Base-by-base conservation (phyloP, 768 basidiomycete genomes). In the Candolleomyces aberdarensis region DNA sequence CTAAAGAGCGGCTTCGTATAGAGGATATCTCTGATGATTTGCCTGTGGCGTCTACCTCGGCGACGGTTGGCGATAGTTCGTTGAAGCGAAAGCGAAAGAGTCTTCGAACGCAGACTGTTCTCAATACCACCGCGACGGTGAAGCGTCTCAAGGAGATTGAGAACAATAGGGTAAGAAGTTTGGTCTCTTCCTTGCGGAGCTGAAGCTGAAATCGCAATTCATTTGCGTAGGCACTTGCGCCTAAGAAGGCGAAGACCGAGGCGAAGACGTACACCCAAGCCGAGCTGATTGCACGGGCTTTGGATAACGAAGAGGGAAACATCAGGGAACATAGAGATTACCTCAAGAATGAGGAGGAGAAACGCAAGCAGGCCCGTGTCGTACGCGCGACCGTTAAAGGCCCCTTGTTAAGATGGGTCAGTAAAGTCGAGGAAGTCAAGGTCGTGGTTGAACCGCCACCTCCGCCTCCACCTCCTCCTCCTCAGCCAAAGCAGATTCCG, bases 291-390 rank as follows among this genome's bases (percentile, higher is more conserved):
- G 86, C 85, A 2, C 84, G 84, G 7, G 94, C 94, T 0, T 82
- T 95, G 17, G 91, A 94, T 66, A 92, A 87, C 56, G 94, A 95
- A 71, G 93, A 94, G 71, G 86, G 88, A 0, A 96, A 96, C 69
- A 85, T 88, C 20, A 79, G 80, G 5, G 87, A 92, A 51, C 91
- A 95, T 63, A 79, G 83, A 40, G 84, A 93, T 65, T 95, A 94
- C 68, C 83, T 95, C 31, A 83, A 80, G 54, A 73, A 85, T 2
- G 94, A 96, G 65, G 92, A 92, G 67, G 91, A 92, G 73, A 92
- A 91, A 65, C 84, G 92, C 8, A 85, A 83, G 67, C 84, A 84
- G 36, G 87, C 83, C 26, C 78, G 78, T 17, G 85, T 86, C 26
- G 83, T 87, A 31, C 85, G 88, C 48, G 76, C 81, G n/a, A 70